A percentile compares a stretch with the other conserved stretches of the same genome.
These are phyloP conservation scores for Kwoniella newhampshirensis DNA, from an alignment of 768 basidiomycete genomes.

Conservation along the genomic window DNA sequence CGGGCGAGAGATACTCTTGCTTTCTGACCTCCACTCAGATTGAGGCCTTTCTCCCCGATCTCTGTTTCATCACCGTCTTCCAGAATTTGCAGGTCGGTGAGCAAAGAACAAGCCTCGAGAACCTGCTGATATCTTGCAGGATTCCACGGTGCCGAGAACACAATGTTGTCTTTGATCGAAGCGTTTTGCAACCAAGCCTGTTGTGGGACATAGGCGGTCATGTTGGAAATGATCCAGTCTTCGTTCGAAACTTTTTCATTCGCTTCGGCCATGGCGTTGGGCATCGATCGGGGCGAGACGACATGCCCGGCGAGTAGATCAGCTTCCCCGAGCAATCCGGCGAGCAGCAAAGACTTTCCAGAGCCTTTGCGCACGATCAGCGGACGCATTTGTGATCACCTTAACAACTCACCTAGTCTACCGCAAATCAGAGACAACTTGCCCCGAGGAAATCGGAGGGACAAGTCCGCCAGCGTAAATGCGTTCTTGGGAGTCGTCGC, in stretches of 20 bases:
- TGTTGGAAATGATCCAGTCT: slow-evolving; percentile 72
- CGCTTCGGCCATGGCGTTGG: slow-evolving; percentile 67
- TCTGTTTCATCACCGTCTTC: slow-evolving; percentile 70
- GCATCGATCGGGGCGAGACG: slow-evolving; percentile 78
- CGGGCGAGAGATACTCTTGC: slow-evolving; percentile 58
- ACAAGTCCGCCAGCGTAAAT: slow-evolving; percentile 77
- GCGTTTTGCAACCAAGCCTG: slow-evolving; percentile 71
- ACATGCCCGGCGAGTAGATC: slow-evolving; percentile 80
- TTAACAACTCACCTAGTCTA: slow-evolving; percentile 60
- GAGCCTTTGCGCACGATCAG: slow-evolving; percentile 55
- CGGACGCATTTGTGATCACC: background rate
- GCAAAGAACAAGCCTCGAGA: slow-evolving; percentile 73
- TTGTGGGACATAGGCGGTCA: slow-evolving; percentile 80
- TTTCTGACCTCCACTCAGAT: slow-evolving; percentile 60
- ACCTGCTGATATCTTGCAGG: slow-evolving; percentile 73
- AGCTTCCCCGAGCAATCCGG: slow-evolving; percentile 82
- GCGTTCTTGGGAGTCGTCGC: slow-evolving; percentile 72
- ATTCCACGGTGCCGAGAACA: slow-evolving; percentile 74
- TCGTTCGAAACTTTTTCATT: slow-evolving; percentile 56
- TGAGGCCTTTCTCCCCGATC: slow-evolving; percentile 52
- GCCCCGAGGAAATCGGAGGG: slow-evolving; percentile 72
- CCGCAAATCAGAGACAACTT: slow-evolving; percentile 83
- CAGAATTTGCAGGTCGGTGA: slow-evolving; percentile 69
- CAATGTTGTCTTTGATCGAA: slow-evolving; percentile 79
- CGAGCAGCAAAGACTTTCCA: slow-evolving; percentile 81